These are phyloP conservation scores for Suhomyces panamericanus DNA, from an alignment of 1,139 yeast species.

Conservation along the genomic window DNA sequence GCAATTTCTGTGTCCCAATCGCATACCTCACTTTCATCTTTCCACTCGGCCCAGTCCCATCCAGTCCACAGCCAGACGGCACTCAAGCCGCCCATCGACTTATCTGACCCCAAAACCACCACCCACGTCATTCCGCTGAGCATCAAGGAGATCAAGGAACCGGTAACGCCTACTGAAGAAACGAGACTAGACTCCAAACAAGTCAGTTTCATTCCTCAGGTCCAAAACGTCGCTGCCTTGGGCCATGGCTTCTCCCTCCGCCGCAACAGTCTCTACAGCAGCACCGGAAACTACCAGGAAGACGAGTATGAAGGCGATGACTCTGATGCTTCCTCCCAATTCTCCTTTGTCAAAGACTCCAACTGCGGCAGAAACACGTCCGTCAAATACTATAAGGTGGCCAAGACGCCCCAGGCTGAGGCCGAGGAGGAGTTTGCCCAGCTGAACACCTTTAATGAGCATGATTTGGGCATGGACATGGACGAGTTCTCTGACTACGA, in stretches of 20 bases:
- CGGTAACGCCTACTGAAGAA: background rate
- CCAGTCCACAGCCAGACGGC: slow-evolving; percentile 6
- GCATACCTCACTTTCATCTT: slow-evolving; percentile 12
- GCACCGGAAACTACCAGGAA: slow-evolving; percentile 15
- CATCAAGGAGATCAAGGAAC: slow-evolving; percentile 1
- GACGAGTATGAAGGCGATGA: slow-evolving; percentile 23
- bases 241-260: slow-evolving; percentile 2
- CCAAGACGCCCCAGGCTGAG: slow-evolving; percentile 20
- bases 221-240: background rate
- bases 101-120: background rate
- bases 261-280: background rate
- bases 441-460: slow-evolving; percentile 26
- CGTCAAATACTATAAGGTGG: slow-evolving; percentile 57
- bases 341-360: slow-evolving; percentile 58
- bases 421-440: slow-evolving; percentile 8
- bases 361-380: slow-evolving; percentile 63
- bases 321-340: slow-evolving; percentile 45
- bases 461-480: slow-evolving; percentile 35
- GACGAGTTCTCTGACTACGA: slow-evolving; percentile 45
- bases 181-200: slow-evolving; percentile 17
- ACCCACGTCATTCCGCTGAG: slow-evolving; percentile 1
- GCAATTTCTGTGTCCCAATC: slow-evolving; percentile 7
- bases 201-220: slow-evolving; percentile 15
- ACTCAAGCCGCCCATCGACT: slow-evolving; percentile 10
- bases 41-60: slow-evolving; percentile 9